Percentiles rank a stretch among this genome's conserved stretches.
Evolutionary conservation across 176 grass and related monocot species (phyloP).

Genomic region (Carex cristatella): DNA sequence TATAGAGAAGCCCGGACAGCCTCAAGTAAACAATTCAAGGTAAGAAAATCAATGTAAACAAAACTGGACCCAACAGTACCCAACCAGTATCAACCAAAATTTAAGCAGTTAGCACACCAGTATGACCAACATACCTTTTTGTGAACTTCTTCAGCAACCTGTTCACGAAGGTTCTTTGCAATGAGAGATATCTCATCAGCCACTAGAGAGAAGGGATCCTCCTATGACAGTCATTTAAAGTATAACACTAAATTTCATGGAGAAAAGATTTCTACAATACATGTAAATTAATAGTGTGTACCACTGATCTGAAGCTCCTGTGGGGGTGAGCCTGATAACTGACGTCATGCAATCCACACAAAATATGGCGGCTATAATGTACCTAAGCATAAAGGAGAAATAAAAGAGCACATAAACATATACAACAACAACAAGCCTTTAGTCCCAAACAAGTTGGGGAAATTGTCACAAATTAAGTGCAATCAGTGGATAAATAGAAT

Average conservation of each 20-base stretch:
- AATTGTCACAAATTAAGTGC: background rate
- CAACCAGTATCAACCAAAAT: background rate
- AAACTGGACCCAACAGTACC: constrained; percentile 13
- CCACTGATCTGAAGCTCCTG: constrained; percentile 43
- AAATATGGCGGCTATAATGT: constrained; percentile 8
- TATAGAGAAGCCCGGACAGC: background rate
- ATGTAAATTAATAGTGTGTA: constrained; percentile 10
- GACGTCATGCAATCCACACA: constrained; percentile 53
- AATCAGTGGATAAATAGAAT: background rate
- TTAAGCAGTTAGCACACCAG: background rate
- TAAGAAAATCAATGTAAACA: background rate
- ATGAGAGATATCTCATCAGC: constrained; percentile 78
- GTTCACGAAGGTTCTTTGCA: constrained; percentile 72
- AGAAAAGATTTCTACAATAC: background rate
- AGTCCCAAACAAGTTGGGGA: no score
- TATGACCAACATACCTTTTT: constrained; percentile 7
- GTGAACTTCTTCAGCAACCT: constrained; percentile 78
- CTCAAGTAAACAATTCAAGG: background rate
- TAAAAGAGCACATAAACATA: background rate
- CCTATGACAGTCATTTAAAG: background rate
- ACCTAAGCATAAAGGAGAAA: constrained; percentile 11
- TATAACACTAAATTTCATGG: constrained; percentile 10
- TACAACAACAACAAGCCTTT: no score
- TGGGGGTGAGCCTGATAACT: constrained; percentile 52
- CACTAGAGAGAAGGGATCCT: constrained; percentile 85